Conservation (phyloP, 2,329 filamentous ascomycete species). For the Talaromyces sp. region DNA sequence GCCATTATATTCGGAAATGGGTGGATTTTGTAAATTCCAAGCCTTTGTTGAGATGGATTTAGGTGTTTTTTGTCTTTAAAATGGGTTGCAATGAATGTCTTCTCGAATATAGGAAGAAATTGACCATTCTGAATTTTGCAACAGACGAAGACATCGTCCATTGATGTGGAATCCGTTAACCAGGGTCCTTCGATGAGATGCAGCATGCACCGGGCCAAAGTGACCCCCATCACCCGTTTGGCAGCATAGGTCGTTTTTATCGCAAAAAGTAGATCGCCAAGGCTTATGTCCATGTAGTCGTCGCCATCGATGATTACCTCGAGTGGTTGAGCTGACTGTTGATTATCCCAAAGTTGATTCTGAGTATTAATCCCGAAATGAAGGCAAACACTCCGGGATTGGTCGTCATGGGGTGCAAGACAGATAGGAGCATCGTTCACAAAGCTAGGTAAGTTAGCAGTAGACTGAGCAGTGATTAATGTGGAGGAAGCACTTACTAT, state of each 20-base stretch:
- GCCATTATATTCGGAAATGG: slow-evolving; percentile 20
- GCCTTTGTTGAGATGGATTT: background rate
- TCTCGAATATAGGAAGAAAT: slow-evolving; percentile 15
- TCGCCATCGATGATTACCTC: slow-evolving; percentile 11
- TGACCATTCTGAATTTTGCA: slow-evolving; percentile 12
- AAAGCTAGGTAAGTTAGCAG: background rate
- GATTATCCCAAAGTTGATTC: slow-evolving; percentile 6
- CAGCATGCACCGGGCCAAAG: slow-evolving; percentile 12
- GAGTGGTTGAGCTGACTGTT: slow-evolving; percentile 6
- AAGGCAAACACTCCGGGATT: slow-evolving; percentile 9
- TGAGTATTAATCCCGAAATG: slow-evolving; percentile 4
- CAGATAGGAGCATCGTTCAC: slow-evolving; percentile 3
- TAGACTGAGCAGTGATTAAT: no score
- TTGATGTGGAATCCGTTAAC: slow-evolving; percentile 5
- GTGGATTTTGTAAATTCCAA: slow-evolving; percentile 13
- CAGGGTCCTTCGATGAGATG: slow-evolving; percentile 18
- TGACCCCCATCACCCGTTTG: slow-evolving; percentile 18
- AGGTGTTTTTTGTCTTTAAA: background rate
- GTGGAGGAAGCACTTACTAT: background rate
- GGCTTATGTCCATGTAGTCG: background rate
- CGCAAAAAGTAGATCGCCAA: slow-evolving; percentile 4
- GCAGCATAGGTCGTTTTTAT: slow-evolving; percentile 17
- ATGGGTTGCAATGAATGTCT: background rate
- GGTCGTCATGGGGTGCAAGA: slow-evolving; percentile 9
- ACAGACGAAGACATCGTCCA: slow-evolving; percentile 15